These are phyloP conservation scores for Coix lacrymajobi DNA, from an alignment of 176 grass and related monocot genomes.

Conservation along the genomic window DNA sequence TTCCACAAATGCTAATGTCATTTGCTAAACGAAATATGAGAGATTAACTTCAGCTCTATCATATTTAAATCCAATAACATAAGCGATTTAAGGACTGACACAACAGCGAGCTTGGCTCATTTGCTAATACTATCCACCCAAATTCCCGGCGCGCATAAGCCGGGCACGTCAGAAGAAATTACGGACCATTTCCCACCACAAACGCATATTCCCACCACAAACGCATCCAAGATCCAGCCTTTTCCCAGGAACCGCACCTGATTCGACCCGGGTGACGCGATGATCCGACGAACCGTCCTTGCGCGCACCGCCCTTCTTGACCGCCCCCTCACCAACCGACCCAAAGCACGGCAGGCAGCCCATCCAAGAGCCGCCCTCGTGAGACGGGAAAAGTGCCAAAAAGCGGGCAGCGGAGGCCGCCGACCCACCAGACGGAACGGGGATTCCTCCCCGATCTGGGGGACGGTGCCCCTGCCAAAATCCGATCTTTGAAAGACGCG, in stretches of 20 bases:
- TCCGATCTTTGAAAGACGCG: slow-evolving; percentile 6
- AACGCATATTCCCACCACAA: slow-evolving; percentile 5
- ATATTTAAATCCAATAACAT: slow-evolving; percentile 7
- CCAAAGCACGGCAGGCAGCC: slow-evolving; percentile 81
- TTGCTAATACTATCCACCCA: not conserved
- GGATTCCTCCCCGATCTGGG: slow-evolving; percentile 46
- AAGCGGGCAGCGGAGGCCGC: slow-evolving; percentile 22
- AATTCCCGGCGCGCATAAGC: not conserved
- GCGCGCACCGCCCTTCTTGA: slow-evolving; percentile 30
- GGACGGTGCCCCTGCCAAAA: slow-evolving; percentile 35
- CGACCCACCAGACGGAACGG: slow-evolving; percentile 41
- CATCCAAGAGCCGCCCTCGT: slow-evolving; percentile 47
- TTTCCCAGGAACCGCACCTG: slow-evolving; percentile 47
- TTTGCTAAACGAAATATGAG: not conserved
- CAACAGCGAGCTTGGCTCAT: not conserved
- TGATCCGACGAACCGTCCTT: slow-evolving; percentile 47
- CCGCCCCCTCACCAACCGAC: slow-evolving; percentile 49
- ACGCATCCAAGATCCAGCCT: slow-evolving; percentile 31
- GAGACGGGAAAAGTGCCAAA: slow-evolving; percentile 4
- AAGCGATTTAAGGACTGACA: not conserved
- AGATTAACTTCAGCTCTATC: slow-evolving; percentile 4
- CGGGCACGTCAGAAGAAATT: not conserved
- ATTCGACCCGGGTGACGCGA: slow-evolving; percentile 40
- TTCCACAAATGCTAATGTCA: not conserved
- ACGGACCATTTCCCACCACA: slow-evolving; percentile 7